Conservation (phyloP, 768 basidiomycete species). For the Sporobolomyces roseus region DNA sequence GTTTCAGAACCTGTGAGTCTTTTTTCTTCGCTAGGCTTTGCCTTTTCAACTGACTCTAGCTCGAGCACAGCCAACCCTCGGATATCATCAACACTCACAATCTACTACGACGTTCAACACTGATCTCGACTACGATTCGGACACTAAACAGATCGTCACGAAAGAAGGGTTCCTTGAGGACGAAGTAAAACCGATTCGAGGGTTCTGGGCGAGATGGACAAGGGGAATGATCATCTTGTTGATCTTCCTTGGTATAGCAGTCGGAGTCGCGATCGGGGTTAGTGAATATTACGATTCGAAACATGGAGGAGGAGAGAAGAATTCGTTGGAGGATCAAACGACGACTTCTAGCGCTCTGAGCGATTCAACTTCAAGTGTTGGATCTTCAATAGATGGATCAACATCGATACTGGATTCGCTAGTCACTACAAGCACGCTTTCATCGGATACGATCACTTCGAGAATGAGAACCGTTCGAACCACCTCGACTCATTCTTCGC, state of each 20-base stretch:
- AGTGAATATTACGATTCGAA: constrained; percentile 9
- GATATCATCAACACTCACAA: background rate
- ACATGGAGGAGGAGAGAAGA: background rate
- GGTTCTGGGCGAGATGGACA: constrained; percentile 6
- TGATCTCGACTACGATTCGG: background rate
- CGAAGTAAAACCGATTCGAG: background rate
- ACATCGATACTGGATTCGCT: too few species aligned
- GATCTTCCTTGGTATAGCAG: background rate
- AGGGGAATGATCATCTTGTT: constrained; percentile 2
- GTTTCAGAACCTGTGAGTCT: background rate
- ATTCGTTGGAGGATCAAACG: background rate
- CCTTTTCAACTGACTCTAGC: background rate
- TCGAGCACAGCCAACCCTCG: background rate
- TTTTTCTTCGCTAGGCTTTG: background rate
- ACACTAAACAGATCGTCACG: background rate
- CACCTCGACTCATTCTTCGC: too few species aligned
- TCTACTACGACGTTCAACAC: background rate
- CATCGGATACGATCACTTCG: too few species aligned
- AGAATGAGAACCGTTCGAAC: too few species aligned
- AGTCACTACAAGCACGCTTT: too few species aligned
- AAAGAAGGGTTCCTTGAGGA: constrained; percentile 3
- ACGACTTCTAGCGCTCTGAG: background rate
- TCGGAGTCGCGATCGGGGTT: constrained; percentile 2
- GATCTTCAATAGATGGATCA: too few species aligned
- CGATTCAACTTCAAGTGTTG: background rate